Evolutionary conservation across 768 basidiomycete genomes (phyloP), one percentile per base, ranked within the genome.

Genomic region (Suillus discolor): DNA sequence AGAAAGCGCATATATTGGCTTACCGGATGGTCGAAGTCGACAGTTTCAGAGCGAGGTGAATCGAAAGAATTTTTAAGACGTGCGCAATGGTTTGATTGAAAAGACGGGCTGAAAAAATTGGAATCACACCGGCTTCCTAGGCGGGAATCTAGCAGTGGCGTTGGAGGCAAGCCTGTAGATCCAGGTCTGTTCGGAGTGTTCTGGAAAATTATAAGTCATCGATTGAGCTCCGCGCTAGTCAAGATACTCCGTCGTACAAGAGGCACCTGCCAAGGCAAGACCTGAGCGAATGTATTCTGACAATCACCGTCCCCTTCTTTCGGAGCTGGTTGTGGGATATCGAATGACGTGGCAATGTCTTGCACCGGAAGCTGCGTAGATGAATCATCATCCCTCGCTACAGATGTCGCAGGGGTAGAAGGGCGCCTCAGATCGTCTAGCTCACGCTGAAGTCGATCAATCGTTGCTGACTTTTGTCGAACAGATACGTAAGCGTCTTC

Each of bases 401-500:
- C 25, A 7, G 39, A 20, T 31, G 39, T 66, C n/a, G 72, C 66
- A 23, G 73, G 70, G 12, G 71, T 73, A 25, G 74, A 65, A 3
- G 67, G 45, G 59, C 69, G 69, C 36, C 71, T 71, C 57, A 71
- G 69, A 45, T 67, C 67, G 60, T 80, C 77, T 45, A 82, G 68
- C 62, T 80, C 80, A 63, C 78, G 76, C 67, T 85, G 81, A 53
- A 90, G 72, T 8, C 73, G 78, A 41, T 83, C 79, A 65, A 91
- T 83, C 8, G 78, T 72, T 25, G 80, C 78, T 1, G 83, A 80
- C 75, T 91, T 90, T 71, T 88, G 82, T n/a, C 83, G 83, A 69
- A 91, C 78, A 0, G 87, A 86, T 16, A 78, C 72, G 70, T 87
- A 89, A 12, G 88, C 88, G 55, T 86, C 83, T 39, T 83, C 79